Evolutionary conservation across 768 basidiomycete species (phyloP).

Genomic region (Suillus cothurnatus): DNA sequence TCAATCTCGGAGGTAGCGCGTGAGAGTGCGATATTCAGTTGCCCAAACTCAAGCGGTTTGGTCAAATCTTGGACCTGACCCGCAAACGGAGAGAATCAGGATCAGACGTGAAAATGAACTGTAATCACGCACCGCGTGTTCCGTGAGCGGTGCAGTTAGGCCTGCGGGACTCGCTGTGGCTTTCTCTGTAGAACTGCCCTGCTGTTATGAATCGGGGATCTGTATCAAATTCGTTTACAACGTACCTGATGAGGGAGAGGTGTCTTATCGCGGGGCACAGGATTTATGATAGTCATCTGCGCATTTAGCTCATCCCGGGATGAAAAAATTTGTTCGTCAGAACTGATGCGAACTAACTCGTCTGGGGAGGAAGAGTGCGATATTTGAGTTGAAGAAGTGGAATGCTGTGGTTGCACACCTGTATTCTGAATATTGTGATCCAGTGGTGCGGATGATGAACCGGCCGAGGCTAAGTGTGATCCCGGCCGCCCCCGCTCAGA

Average conservation of each 20-base stretch:
- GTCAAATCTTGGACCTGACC: background rate
- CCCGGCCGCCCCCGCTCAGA: background rate
- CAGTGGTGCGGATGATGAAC: background rate
- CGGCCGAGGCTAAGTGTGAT: background rate
- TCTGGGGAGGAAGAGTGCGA: background rate
- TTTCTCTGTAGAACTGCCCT: background rate
- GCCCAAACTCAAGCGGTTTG: constrained; percentile 24
- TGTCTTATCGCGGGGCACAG: background rate
- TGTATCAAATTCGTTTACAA: background rate
- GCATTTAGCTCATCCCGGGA: background rate
- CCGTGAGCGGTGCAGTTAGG: background rate
- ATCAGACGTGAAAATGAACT: background rate
- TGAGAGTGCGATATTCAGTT: constrained; percentile 27
- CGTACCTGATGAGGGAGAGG: background rate
- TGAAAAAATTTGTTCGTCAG: background rate
- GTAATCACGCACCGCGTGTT: background rate
- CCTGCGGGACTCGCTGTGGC: background rate
- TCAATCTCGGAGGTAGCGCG: constrained; percentile 27
- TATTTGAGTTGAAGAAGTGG: no score
- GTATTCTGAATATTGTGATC: background rate
- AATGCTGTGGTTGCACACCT: no score
- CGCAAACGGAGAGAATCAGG: background rate
- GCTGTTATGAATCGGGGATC: background rate
- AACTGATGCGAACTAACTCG: no score
- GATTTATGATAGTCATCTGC: background rate